These are phyloP conservation scores for Elaphomyces granulatus DNA, from an alignment of 495 filamentous ascomycete species.

Conservation along the genomic window DNA sequence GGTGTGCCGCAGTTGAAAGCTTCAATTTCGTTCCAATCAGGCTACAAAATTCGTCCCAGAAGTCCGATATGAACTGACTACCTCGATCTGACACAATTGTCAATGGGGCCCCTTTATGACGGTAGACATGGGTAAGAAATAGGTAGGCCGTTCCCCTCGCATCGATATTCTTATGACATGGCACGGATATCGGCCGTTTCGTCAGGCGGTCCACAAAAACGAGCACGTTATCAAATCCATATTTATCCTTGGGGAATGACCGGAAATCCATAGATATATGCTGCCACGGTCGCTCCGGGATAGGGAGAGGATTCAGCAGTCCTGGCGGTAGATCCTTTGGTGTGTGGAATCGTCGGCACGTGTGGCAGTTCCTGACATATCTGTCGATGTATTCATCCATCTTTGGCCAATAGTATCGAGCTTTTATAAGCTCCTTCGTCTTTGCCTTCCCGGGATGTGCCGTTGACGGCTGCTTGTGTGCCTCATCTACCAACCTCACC, in stretches of 20 bases:
- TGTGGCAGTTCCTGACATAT: not conserved
- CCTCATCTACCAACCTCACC: slow-evolving; percentile 2
- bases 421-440: not conserved
- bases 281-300: slow-evolving; percentile 10
- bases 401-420: not conserved
- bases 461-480: slow-evolving; percentile 1
- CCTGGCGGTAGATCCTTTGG: slow-evolving; percentile 4
- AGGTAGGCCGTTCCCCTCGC: not conserved
- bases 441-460: slow-evolving; percentile 2
- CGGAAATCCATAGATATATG: slow-evolving; percentile 13
- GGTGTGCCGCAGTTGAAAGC: slow-evolving; percentile 12
- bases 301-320: slow-evolving; percentile 9
- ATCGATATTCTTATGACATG: slow-evolving; percentile 4
- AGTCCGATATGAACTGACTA: slow-evolving; percentile 6
- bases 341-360: not conserved
- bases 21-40: slow-evolving; percentile 7
- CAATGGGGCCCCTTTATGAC: too few relatives aligned
- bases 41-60: slow-evolving; percentile 9
- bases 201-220: slow-evolving; percentile 6
- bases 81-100: slow-evolving; percentile 14
- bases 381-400: not conserved
- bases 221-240: slow-evolving; percentile 1
- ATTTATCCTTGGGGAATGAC: not conserved
- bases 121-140: too few relatives aligned
- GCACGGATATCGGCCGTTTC: slow-evolving; percentile 5